Conservation (phyloP, 768 basidiomycete species). For the Suillus weaverae region DNA sequence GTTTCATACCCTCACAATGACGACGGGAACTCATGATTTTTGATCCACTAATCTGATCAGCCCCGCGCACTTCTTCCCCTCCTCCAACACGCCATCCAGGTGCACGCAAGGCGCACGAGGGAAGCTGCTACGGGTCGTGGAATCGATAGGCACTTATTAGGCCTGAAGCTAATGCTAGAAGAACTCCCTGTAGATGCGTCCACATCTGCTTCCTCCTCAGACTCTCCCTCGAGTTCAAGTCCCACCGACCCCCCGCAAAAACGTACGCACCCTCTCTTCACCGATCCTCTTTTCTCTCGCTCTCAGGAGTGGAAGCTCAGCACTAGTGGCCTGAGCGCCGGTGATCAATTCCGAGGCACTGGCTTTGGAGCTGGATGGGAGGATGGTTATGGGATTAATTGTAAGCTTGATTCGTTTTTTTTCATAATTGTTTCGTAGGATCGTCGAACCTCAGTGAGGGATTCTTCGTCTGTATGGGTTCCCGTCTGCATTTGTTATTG, state of each 20-base stretch:
- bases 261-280: conserved; percentile 50
- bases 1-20: background rate
- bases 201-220: background rate
- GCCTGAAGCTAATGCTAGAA: conserved; percentile 65
- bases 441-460: background rate
- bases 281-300: conserved; percentile 71
- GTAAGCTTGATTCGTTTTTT: conserved; percentile 44
- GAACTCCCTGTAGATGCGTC: conserved; percentile 2
- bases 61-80: conserved; percentile 40
- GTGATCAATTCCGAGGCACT: conserved; percentile 84
- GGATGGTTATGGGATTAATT: conserved; percentile 94
- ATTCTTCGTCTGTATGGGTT: background rate
- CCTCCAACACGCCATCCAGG: conserved; percentile 66
- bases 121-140: conserved; percentile 81
- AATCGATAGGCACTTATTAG: conserved; percentile 90
- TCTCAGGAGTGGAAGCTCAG: conserved; percentile 87
- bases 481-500: background rate
- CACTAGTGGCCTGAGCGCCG: conserved; percentile 87
- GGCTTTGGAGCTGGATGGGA: conserved; percentile 83
- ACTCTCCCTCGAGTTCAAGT: background rate
- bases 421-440: background rate
- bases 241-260: conserved; percentile 34
- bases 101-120: conserved; percentile 71
- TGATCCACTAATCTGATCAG: conserved; percentile 14
- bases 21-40: background rate